Evolutionary conservation across 208 protist genomes (phyloP).

Genomic region (Tritrichomonas musculus): DNA sequence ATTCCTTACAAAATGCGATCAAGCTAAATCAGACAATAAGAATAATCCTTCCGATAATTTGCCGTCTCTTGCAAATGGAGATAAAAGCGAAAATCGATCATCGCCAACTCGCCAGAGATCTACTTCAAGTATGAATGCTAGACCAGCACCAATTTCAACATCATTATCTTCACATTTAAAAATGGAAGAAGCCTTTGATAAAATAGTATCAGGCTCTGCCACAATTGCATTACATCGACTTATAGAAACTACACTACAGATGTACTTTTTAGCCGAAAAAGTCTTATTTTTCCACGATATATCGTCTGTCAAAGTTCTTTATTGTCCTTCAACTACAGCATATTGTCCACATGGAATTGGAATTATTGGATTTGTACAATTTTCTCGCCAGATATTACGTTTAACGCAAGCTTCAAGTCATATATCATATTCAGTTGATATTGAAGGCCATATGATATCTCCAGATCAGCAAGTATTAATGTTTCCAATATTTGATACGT

Average conservation of each 20-base stretch:
- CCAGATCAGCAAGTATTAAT: neutral
- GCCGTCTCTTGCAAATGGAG: neutral
- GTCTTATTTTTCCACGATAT: constrained; percentile 29
- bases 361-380: neutral
- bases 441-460: neutral
- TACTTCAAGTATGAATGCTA: no score
- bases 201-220: neutral
- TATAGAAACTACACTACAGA: neutral
- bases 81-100: no score
- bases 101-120: no score
- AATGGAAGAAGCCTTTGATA: constrained; percentile 15
- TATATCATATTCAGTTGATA: neutral
- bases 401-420: neutral
- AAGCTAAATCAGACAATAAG: neutral
- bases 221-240: neutral
- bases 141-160: no score
- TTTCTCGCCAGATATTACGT: neutral
- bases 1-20: no score
- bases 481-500: neutral
- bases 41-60: neutral
- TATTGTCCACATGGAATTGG: neutral
- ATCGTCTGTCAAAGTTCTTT: neutral
- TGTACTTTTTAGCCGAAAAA: neutral
- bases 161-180: neutral
- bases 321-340: neutral